phyloP scores from a whole-genome alignment of 305 asterid species.

The Fraxinus sp. region DNA sequence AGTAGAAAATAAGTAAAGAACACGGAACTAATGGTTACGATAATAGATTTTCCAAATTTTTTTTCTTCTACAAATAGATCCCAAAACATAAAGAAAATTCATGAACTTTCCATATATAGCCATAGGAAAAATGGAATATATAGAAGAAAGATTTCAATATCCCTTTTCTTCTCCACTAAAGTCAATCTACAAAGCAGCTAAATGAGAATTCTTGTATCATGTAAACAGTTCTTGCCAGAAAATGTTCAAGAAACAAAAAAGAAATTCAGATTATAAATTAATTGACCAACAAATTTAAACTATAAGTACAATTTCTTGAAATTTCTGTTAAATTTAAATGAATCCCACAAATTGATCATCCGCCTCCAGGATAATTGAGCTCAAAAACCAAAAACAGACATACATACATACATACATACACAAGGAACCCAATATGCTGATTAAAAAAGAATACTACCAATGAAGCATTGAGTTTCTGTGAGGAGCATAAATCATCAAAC shows the following conservation, averaged over 20 bases:
- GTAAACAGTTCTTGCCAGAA: background rate
- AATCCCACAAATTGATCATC: conserved; percentile 5
- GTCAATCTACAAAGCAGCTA: conserved; percentile 20
- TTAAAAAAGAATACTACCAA: conserved; percentile 40
- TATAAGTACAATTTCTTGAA: conserved; percentile 19
- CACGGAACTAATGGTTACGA: conserved; percentile 60
- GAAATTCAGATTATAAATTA: background rate
- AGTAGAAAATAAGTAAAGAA: conserved; percentile 34
- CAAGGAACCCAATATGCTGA: conserved; percentile 23
- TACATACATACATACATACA: background rate
- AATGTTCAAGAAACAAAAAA: background rate
- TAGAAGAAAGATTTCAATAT: conserved; percentile 14
- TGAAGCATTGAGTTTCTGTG: conserved; percentile 53
- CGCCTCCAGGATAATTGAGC: background rate
- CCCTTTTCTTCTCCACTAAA: conserved; percentile 6
- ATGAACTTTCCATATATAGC: conserved; percentile 36
- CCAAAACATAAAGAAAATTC: conserved; percentile 32
- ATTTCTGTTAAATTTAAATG: conserved; percentile 6
- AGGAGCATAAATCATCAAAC: conserved; percentile 58
- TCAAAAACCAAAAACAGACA: background rate
- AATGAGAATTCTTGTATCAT: conserved; percentile 15
- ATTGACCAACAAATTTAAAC: background rate
- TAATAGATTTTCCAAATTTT: conserved; percentile 27
- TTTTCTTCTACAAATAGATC: conserved; percentile 39
- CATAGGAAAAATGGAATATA: conserved; percentile 6